phyloP scores from a whole-genome alignment of 805 yeast genomes.

The Saccharomycopsis fermentans region DNA sequence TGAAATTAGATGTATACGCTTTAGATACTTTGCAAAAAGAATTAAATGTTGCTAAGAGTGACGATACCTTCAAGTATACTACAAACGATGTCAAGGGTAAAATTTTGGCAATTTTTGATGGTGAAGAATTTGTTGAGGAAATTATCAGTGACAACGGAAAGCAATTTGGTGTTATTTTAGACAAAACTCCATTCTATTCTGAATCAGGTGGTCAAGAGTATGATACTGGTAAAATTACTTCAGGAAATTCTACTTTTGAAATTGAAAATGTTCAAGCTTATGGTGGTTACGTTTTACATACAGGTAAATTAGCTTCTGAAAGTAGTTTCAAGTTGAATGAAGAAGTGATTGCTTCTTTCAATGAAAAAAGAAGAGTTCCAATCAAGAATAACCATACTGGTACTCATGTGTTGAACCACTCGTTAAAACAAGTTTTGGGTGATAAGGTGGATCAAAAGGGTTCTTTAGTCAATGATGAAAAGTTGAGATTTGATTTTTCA shows the following conservation, averaged over 20 bases:
- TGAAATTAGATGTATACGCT: slow-evolving; percentile 88
- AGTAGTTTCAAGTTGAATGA: slow-evolving; percentile 43
- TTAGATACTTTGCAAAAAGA: slow-evolving; percentile 58
- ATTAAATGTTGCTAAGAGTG: slow-evolving; percentile 61
- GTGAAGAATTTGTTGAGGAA: slow-evolving; percentile 46
- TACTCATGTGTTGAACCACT: slow-evolving; percentile 89
- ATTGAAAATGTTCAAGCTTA: slow-evolving; percentile 88
- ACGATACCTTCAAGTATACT: slow-evolving; percentile 73
- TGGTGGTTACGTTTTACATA: slow-evolving; percentile 92
- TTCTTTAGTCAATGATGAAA: slow-evolving; percentile 91
- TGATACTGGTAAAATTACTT: slow-evolving; percentile 74
- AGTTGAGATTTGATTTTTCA: slow-evolving; percentile 91
- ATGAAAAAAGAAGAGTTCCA: slow-evolving; percentile 92
- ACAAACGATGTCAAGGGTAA: slow-evolving; percentile 57
- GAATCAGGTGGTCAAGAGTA: slow-evolving; percentile 99
- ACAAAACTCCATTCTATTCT: slow-evolving; percentile 91
- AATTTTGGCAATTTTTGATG: slow-evolving; percentile 62
- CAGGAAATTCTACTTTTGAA: slow-evolving; percentile 73
- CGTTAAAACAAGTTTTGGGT: slow-evolving; percentile 78
- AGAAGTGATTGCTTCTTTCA: slow-evolving; percentile 73
- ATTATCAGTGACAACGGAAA: slow-evolving; percentile 31
- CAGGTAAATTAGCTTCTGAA: slow-evolving; percentile 52
- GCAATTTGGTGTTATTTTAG: slow-evolving; percentile 73
- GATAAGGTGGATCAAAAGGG: slow-evolving; percentile 91
- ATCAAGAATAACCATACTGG: slow-evolving; percentile 97